Evolutionary conservation across 805 yeast species (phyloP), one percentile per base, ranked within the genome.

Genomic region (Saccharomycopsis microspora): DNA sequence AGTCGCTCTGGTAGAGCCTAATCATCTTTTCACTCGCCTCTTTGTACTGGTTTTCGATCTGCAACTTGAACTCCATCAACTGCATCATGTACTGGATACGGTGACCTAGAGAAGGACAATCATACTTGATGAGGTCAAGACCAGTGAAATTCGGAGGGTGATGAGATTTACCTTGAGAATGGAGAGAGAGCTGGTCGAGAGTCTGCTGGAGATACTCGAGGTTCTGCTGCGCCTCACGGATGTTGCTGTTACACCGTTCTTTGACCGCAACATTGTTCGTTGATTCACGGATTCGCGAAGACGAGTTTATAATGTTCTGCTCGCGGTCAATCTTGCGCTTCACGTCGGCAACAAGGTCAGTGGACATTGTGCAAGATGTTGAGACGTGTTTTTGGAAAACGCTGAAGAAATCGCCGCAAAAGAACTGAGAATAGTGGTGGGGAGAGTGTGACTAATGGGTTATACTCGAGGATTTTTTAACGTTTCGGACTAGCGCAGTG

Each of bases 81-180:
- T 89, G 97, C 47, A 90, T 74, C 97, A 93, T 89, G 57, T 85
- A 81, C 64, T 87, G 96, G 59, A 93, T 93, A 54, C 93, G 77
- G 58, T 93, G 96, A 7, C 97, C 96, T 56, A 93, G 68, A 0
- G 95, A 85, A 0, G 97, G 96, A 57, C 96, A 85, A 58, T 93
- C 97, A 60, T 87, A 88, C 57, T 88, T 88, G 60, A 87, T 74
- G 48, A 93, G 70, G 62, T 93, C 98, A 55, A 85, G 68, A 27
- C 85, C 72, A 0, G 90, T 76, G 47, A 52, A 52, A 42, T 52
- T 52, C 10, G 51, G 51, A 10, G 53, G 44, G 11, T 47, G 42
- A n/a, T 48, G 45, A 28, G 29, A 44, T 28, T 42, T 38, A 10
- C 28, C 28, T 5, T 19, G 32, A 28, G 28, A 27, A 32, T 36